These are phyloP conservation scores for Odontarrhena argentea DNA, from an alignment of 345 rosid species.

Conservation along the genomic window DNA sequence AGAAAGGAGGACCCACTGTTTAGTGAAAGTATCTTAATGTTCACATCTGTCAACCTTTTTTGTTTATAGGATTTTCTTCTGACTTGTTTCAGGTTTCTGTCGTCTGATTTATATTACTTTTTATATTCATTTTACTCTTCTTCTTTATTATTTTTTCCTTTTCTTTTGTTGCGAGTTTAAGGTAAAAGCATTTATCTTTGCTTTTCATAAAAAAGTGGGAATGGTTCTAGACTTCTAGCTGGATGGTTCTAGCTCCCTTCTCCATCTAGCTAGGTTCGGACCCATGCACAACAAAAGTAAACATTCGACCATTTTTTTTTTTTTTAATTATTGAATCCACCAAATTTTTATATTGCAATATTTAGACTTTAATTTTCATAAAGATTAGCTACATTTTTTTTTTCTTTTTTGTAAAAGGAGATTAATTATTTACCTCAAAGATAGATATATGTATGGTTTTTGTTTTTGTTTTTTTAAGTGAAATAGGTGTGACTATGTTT, in stretches of 20 bases:
- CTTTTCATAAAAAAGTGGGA: not conserved
- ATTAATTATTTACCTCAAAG: no score
- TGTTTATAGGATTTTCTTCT: conserved; percentile 31
- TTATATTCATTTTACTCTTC: not conserved
- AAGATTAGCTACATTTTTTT: no score
- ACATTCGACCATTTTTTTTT: no score
- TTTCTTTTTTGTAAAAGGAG: no score
- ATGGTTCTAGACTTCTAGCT: conserved; percentile 1
- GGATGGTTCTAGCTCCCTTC: not conserved
- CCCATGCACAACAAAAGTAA: no score
- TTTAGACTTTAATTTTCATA: no score
- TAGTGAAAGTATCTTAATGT: conserved; percentile 40
- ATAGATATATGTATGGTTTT: no score
- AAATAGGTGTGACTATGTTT: no score
- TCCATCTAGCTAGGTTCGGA: not conserved
- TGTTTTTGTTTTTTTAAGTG: no score
- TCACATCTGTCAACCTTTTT: conserved; percentile 38
- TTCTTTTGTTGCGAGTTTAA: not conserved
- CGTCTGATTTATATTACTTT: conserved; percentile 27
- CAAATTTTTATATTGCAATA: no score
- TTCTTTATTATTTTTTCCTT: not conserved
- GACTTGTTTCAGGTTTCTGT: conserved; percentile 41
- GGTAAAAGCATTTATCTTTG: conserved; percentile 17
- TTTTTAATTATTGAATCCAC: no score
- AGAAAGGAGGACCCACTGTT: conserved; percentile 32